These are phyloP conservation scores for Drechslerella stenobrocha DNA, from an alignment of 2,329 filamentous ascomycete genomes.

Conservation along the genomic window DNA sequence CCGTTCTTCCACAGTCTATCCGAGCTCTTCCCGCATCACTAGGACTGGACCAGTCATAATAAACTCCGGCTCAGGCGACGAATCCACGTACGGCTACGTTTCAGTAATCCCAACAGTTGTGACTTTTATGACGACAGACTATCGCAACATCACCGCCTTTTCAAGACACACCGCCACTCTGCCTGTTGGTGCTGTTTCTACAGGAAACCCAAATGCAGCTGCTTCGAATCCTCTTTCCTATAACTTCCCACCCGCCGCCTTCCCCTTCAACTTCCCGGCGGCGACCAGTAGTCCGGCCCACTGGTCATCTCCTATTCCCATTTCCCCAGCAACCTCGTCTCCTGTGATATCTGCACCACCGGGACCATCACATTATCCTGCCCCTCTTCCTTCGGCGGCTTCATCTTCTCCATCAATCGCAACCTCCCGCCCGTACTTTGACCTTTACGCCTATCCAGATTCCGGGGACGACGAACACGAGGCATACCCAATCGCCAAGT, in stretches of 20 bases:
- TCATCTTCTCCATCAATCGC: neutral
- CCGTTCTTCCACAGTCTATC: constrained; percentile 37
- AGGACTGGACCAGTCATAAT: constrained; percentile 44
- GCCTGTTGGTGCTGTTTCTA: constrained; percentile 19
- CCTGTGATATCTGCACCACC: too few relatives aligned
- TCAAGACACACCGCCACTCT: constrained; percentile 24
- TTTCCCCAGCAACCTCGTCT: too few relatives aligned
- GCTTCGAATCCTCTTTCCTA: too few relatives aligned
- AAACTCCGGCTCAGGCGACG: constrained; percentile 46
- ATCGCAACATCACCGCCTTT: constrained; percentile 37
- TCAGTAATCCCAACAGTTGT: constrained; percentile 41
- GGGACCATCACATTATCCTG: too few relatives aligned
- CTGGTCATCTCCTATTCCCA: too few relatives aligned
- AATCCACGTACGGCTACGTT: constrained; percentile 34
- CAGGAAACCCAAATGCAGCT: too few relatives aligned
- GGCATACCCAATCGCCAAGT: constrained; percentile 25
- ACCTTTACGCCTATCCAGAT: constrained; percentile 24
- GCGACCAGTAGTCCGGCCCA: too few relatives aligned
- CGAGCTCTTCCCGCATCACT: constrained; percentile 42
- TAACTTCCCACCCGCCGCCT: too few relatives aligned
- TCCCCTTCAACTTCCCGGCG: too few relatives aligned
- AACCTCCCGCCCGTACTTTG: constrained; percentile 8
- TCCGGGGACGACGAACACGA: constrained; percentile 5
- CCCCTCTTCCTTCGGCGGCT: too few relatives aligned
- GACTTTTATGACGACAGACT: constrained; percentile 37